Conservation (phyloP, 345 rosid genomes). For the Lepidium sativum region DNA sequence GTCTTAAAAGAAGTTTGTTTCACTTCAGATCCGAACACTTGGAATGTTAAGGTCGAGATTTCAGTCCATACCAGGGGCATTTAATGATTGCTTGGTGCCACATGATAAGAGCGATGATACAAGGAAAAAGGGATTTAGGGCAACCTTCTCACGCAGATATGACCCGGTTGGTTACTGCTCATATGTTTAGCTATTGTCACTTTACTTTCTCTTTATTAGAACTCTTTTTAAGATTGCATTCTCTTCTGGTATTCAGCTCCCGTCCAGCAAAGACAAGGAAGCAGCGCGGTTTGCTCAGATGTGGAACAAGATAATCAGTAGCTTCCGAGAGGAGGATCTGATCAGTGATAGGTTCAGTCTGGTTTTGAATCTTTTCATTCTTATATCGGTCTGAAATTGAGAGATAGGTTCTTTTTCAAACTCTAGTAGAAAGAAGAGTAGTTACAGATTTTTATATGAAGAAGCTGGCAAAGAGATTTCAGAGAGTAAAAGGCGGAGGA, state of each 20-base stretch:
- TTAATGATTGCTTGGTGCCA: slow-evolving; percentile 42
- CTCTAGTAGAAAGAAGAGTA: not conserved
- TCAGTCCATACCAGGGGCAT: slow-evolving; percentile 46
- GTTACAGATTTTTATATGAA: not conserved
- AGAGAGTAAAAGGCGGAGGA: not conserved
- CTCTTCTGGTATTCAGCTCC: slow-evolving; percentile 29
- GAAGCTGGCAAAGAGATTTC: not conserved
- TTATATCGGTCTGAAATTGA: not conserved
- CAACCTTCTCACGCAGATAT: slow-evolving; percentile 34
- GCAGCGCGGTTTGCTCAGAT: slow-evolving; percentile 55
- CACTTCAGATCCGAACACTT: slow-evolving; percentile 44
- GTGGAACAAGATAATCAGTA: slow-evolving; percentile 54
- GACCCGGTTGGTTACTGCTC: slow-evolving; percentile 29
- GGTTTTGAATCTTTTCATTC: not conserved
- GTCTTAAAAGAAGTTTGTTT: slow-evolving; percentile 9
- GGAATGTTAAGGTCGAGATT: slow-evolving; percentile 53
- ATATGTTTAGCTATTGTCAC: not conserved
- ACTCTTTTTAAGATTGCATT: slow-evolving; percentile 1
- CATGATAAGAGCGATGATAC: slow-evolving; percentile 29
- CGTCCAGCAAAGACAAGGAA: slow-evolving; percentile 36
- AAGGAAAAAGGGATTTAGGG: slow-evolving; percentile 38
- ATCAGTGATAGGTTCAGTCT: slow-evolving; percentile 38
- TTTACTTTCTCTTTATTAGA: not conserved
- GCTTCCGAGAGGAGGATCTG: slow-evolving; percentile 52
- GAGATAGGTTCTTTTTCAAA: not conserved